These are phyloP conservation scores for Glycine tomentella DNA, from an alignment of 306 rosid species.

Conservation along the genomic window DNA sequence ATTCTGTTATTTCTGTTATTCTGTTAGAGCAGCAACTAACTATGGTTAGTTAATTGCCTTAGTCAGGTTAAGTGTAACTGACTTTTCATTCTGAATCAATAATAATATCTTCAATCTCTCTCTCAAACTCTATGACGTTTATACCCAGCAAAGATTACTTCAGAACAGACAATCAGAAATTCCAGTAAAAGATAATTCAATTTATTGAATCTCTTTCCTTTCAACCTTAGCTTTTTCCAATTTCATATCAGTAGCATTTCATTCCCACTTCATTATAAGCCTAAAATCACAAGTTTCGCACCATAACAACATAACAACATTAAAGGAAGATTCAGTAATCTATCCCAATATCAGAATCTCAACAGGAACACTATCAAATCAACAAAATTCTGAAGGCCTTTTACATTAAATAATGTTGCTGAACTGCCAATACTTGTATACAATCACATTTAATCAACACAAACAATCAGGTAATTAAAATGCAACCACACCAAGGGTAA, in stretches of 20 bases:
- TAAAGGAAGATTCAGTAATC: not conserved
- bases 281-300: constrained; percentile 6
- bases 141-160: not conserved
- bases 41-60: no score
- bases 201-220: not conserved
- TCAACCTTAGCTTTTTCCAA: constrained; percentile 1
- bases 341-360: constrained; percentile 17
- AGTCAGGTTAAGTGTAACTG: no score
- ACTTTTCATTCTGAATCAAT: no score
- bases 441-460: constrained; percentile 26
- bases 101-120: no score
- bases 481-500: constrained; percentile 27
- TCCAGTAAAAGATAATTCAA: not conserved
- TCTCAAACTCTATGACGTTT: not conserved
- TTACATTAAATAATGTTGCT: constrained; percentile 11
- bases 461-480: constrained; percentile 25
- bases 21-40: no score
- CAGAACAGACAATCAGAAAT: not conserved
- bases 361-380: constrained; percentile 19
- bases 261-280: constrained; percentile 9
- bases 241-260: constrained; percentile 6
- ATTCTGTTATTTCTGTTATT: no score
- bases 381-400: constrained; percentile 25
- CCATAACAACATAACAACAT: not conserved
- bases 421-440: constrained; percentile 9